Evolutionary conservation across 176 grass and related monocot genomes (phyloP).

Genomic region (Avena sativa): DNA sequence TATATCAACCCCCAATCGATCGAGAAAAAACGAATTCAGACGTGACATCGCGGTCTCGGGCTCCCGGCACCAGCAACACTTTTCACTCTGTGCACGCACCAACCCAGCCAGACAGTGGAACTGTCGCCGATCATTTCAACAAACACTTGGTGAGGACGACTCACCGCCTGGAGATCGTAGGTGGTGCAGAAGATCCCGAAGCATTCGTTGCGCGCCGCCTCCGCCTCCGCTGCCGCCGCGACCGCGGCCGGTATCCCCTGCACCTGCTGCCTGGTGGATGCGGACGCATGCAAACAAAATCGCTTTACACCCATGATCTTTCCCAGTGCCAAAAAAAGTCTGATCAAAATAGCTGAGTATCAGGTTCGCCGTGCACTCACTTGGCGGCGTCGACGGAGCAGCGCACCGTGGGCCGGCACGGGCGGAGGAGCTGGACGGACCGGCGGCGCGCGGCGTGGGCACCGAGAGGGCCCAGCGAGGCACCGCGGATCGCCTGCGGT

Average conservation of each 20-base stretch:
- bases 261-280: constrained; percentile 32
- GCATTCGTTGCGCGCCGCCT: constrained; percentile 53
- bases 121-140: constrained; percentile 23
- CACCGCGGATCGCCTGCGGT: neutral
- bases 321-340: neutral
- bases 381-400: constrained; percentile 76
- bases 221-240: constrained; percentile 50
- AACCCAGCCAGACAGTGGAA: neutral
- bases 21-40: constrained; percentile 2
- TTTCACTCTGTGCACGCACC: neutral
- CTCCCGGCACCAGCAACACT: neutral
- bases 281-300: neutral
- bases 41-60: neutral
- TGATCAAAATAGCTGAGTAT: neutral
- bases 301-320: neutral
- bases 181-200: constrained; percentile 92
- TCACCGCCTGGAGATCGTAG: constrained; percentile 87
- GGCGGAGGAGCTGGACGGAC: constrained; percentile 28
- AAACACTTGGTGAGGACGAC: constrained; percentile 37
- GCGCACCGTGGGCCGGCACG: constrained; percentile 39
- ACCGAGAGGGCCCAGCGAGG: constrained; percentile 15
- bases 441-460: constrained; percentile 19
- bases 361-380: constrained; percentile 12
- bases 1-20: neutral
- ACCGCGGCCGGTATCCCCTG: constrained; percentile 34